These are phyloP conservation scores for Lizonia empirigonia DNA, from an alignment of 2,329 filamentous ascomycete genomes.

Conservation along the genomic window DNA sequence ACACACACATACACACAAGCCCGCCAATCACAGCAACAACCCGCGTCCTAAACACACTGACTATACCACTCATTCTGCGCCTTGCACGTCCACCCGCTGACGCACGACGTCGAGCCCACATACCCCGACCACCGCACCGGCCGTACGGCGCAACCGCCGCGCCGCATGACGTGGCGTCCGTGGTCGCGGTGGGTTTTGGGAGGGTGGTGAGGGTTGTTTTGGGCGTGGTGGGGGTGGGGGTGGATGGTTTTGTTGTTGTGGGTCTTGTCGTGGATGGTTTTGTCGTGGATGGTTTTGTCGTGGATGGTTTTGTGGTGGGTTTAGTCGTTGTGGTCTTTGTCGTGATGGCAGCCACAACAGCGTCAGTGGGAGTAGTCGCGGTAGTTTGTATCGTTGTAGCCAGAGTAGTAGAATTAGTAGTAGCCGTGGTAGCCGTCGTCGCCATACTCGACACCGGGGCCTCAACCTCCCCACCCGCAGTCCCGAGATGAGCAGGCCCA, in stretches of 20 bases:
- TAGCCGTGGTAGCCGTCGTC: constrained; percentile 9
- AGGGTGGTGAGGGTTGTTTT: constrained; percentile 33
- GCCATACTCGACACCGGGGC: too few species aligned
- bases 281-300: too few species aligned
- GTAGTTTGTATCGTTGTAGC: too few species aligned
- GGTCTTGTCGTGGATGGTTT: too few species aligned
- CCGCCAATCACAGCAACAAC: too few species aligned
- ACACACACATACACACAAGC: background rate
- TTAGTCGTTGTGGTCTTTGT: too few species aligned
- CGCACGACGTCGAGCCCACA: constrained; percentile 48
- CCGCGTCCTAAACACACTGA: constrained; percentile 52
- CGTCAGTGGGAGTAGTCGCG: constrained; percentile 10
- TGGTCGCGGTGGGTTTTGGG: constrained; percentile 24
- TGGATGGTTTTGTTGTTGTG: too few species aligned
- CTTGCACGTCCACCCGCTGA: constrained; percentile 47
- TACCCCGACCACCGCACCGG: constrained; percentile 54
- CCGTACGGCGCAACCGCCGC: constrained; percentile 43
- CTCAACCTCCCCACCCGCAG: constrained; percentile 3
- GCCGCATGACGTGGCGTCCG: constrained; percentile 1
- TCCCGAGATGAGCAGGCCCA: constrained; percentile 22
- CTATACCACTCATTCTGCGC: constrained; percentile 53
- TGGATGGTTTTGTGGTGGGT: too few species aligned
- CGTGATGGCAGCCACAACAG: too few species aligned
- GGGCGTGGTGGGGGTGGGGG: constrained; percentile 12
- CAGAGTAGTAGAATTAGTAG: constrained; percentile 10